Percentiles rank a stretch among this genome's conserved stretches.
phyloP scores from a whole-genome alignment of 129 eudicot species.

The Arctium minus region DNA sequence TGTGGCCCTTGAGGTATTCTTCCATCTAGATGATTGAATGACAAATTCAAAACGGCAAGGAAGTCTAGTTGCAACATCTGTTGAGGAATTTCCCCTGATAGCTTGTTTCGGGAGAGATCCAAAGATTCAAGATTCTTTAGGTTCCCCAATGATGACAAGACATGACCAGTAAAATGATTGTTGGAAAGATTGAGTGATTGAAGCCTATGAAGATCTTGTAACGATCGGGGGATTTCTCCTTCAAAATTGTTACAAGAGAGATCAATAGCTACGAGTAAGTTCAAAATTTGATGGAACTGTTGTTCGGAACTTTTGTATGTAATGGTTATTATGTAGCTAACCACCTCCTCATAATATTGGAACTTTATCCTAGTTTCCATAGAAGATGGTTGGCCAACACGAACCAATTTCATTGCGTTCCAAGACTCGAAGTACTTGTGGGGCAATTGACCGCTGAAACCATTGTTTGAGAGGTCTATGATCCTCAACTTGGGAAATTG shows the following conservation, averaged over 20 bases:
- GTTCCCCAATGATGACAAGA: slow-evolving; percentile 2
- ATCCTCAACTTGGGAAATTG: too few relatives aligned
- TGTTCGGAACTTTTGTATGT: slow-evolving; percentile 6
- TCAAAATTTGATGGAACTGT: neutral
- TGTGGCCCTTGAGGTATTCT: slow-evolving; percentile 6
- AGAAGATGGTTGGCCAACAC: neutral
- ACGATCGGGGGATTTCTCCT: slow-evolving; percentile 21
- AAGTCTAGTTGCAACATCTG: slow-evolving; percentile 10
- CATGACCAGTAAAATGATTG: slow-evolving; percentile 13
- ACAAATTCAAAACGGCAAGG: slow-evolving; percentile 19
- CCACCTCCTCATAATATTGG: too few relatives aligned
- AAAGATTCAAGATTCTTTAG: slow-evolving; percentile 26
- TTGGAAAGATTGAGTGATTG: slow-evolving; percentile 29
- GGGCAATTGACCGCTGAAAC: slow-evolving; percentile 21
- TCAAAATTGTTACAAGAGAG: slow-evolving; percentile 32
- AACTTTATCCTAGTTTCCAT: neutral
- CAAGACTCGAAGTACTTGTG: neutral
- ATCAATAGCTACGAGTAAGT: slow-evolving; percentile 15
- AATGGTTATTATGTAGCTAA: neutral
- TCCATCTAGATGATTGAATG: slow-evolving; percentile 24
- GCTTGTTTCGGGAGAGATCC: slow-evolving; percentile 25
- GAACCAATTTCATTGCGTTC: slow-evolving; percentile 11
- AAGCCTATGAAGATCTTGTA: slow-evolving; percentile 18
- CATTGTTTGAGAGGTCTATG: neutral
- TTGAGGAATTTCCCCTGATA: slow-evolving; percentile 27